Percentiles rank a stretch among this genome's conserved stretches.
Evolutionary conservation across 2,329 filamentous ascomycete species (phyloP).

Genomic region (Xylariaceae sp.): DNA sequence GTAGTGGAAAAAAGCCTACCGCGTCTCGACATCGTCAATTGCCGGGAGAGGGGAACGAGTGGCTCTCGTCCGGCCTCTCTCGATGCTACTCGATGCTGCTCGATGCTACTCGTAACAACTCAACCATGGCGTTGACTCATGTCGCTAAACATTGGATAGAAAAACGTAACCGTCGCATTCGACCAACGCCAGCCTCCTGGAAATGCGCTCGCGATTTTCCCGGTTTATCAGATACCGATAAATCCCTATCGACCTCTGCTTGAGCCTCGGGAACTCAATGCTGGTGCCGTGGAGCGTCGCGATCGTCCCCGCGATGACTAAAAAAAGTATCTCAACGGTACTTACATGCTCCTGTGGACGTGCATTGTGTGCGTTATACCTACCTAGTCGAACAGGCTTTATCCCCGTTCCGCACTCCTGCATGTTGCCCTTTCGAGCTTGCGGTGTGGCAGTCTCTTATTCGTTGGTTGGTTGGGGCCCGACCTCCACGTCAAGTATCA

Average conservation of each 20-base stretch:
- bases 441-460: conserved; percentile 32
- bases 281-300: not conserved
- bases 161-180: conserved; percentile 6
- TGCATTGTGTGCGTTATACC: conserved; percentile 20
- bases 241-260: not conserved
- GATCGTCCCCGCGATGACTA: conserved; percentile 4
- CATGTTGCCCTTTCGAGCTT: conserved; percentile 28
- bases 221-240: not conserved
- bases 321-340: conserved; percentile 5
- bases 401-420: conserved; percentile 26
- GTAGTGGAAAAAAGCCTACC: conserved; percentile 10
- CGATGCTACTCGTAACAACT: conserved; percentile 1
- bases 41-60: conserved; percentile 2
- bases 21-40: conserved; percentile 5
- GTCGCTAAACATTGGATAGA: not conserved
- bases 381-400: conserved; percentile 22
- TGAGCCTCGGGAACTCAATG: not conserved
- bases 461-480: conserved; percentile 29
- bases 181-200: not conserved
- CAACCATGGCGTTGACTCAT: conserved; percentile 1
- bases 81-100: not conserved
- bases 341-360: conserved; percentile 8
- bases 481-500: conserved; percentile 28
- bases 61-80: not conserved
- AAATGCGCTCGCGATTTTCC: conserved; percentile 1